Percentiles rank a stretch among this genome's conserved stretches.
Evolutionary conservation across 2,329 filamentous ascomycete genomes (phyloP).

Genomic region (Trichoderma sp.): DNA sequence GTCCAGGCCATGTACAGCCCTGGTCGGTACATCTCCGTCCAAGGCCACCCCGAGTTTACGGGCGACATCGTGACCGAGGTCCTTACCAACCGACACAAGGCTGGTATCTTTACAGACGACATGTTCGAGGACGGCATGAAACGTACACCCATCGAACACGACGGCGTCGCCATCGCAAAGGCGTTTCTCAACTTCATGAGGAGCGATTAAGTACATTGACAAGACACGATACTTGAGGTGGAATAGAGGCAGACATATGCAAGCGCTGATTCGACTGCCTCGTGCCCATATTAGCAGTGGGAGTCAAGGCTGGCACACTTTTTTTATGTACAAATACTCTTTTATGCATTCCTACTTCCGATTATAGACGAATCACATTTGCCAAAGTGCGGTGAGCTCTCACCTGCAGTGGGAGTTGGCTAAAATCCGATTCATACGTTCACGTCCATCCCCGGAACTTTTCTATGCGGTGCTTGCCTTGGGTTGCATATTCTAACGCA

Average conservation of each 20-base stretch:
- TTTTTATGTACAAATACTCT: background rate
- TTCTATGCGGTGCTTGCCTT: background rate
- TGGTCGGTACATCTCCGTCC: conserved; percentile 43
- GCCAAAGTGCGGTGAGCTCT: conserved; percentile 15
- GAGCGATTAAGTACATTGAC: conserved; percentile 44
- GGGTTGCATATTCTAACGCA: background rate
- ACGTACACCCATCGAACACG: conserved; percentile 68
- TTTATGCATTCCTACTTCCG: background rate
- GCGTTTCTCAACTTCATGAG: conserved; percentile 77
- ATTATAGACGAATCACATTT: conserved; percentile 3
- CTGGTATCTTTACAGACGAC: conserved; percentile 69
- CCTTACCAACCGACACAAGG: conserved; percentile 55
- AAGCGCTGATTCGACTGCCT: background rate
- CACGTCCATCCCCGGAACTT: background rate
- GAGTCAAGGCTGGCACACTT: background rate
- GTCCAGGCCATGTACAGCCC: conserved; percentile 47
- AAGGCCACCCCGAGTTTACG: conserved; percentile 52
- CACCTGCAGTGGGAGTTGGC: background rate
- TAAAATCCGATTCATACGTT: background rate
- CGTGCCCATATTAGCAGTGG: background rate
- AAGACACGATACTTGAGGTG: background rate
- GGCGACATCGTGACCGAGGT: conserved; percentile 42
- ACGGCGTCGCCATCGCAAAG: conserved; percentile 73
- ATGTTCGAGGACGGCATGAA: conserved; percentile 68
- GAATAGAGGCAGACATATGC: background rate